phyloP scores from a whole-genome alignment of 2,329 filamentous ascomycete genomes.

The Didymella lethalis region DNA sequence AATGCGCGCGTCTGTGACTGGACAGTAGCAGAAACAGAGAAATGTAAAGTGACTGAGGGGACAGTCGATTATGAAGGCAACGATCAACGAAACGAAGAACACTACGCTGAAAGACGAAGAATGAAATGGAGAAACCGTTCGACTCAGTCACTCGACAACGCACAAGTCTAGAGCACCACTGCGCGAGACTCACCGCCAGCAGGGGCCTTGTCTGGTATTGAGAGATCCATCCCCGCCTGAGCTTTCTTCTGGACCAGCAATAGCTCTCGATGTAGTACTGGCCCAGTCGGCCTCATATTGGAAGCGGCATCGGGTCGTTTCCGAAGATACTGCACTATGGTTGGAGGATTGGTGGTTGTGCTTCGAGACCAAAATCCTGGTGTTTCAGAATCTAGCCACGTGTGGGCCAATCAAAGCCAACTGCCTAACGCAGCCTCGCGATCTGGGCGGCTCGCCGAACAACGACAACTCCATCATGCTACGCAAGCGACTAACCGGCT shows the following conservation, averaged over 20 bases:
- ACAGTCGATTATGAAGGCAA: conserved; percentile 42
- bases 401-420: conserved; percentile 33
- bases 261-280: conserved; percentile 41
- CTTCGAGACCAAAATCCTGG: conserved; percentile 23
- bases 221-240: conserved; percentile 50
- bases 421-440: conserved; percentile 16
- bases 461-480: conserved; percentile 12
- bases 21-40: conserved; percentile 33
- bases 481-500: conserved; percentile 20
- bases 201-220: conserved; percentile 45
- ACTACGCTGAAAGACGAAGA: conserved; percentile 33
- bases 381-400: conserved; percentile 37
- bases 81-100: conserved; percentile 40
- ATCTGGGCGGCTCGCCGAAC: conserved; percentile 35
- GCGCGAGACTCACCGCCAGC: conserved; percentile 34
- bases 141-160: conserved; percentile 39
- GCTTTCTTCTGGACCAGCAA: conserved; percentile 49
- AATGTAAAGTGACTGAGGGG: conserved; percentile 33
- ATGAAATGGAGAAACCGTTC: conserved; percentile 30
- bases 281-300: conserved; percentile 41
- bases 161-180: conserved; percentile 37
- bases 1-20: conserved; percentile 31
- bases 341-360: conserved; percentile 43
- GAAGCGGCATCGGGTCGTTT: conserved; percentile 33
- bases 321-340: conserved; percentile 25